Conservation (phyloP, 1,139 yeast genomes). For the Chernovozyma sophiae-reginae region DNA sequence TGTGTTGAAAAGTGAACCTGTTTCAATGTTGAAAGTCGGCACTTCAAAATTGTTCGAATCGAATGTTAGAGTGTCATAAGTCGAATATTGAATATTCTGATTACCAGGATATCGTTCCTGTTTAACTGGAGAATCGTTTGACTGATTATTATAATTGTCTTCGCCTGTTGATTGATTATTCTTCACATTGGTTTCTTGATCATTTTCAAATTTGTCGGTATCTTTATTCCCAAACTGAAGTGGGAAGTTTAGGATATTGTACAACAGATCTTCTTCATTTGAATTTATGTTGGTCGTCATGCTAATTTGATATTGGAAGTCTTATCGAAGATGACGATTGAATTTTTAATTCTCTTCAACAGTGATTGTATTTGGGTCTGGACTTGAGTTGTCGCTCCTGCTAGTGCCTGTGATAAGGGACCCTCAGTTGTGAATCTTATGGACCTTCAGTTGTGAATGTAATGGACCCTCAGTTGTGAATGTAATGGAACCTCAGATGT, state of each 20-base stretch:
- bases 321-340: too few species aligned
- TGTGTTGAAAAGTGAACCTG: neutral
- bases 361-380: too few species aligned
- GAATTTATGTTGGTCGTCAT: neutral
- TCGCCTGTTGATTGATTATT: neutral
- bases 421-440: too few species aligned
- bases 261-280: slow-evolving; percentile 23
- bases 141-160: neutral
- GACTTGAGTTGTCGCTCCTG: too few species aligned
- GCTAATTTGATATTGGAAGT: too few species aligned
- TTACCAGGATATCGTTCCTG: neutral
- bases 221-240: neutral
- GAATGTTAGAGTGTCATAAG: neutral
- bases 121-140: neutral
- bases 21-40: slow-evolving; percentile 20
- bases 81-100: neutral
- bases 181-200: too few species aligned
- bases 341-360: too few species aligned
- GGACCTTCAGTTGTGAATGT: too few species aligned
- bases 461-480: too few species aligned
- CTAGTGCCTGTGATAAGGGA: too few species aligned
- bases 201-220: neutral
- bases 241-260: slow-evolving; percentile 19
- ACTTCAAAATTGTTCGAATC: slow-evolving; percentile 29
- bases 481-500: too few species aligned